Percentiles rank a stretch among this genome's conserved stretches.
phyloP scores from a whole-genome alignment of 257 asterid species.

The Primulina tabacum region DNA sequence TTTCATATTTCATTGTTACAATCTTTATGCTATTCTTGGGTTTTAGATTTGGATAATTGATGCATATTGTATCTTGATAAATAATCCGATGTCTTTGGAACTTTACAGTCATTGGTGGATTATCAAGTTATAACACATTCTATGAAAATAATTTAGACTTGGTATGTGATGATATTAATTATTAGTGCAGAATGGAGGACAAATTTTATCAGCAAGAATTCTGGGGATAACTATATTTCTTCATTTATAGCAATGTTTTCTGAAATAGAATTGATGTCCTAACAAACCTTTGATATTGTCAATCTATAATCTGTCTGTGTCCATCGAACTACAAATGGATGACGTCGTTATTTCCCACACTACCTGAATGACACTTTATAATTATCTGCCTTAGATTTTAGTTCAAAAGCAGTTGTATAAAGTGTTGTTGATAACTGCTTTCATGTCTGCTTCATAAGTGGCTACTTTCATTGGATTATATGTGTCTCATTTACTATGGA shows the following conservation, averaged over 20 bases:
- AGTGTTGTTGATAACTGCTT: conserved; percentile 1
- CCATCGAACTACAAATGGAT: background rate
- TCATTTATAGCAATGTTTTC: conserved; percentile 4
- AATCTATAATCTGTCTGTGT: background rate
- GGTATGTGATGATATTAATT: conserved; percentile 15
- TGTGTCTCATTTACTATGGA: conserved; percentile 15
- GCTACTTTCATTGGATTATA: conserved; percentile 16
- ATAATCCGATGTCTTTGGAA: background rate
- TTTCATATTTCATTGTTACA: conserved; percentile 16
- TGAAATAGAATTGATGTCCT: conserved; percentile 16
- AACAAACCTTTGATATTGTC: background rate
- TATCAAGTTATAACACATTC: background rate
- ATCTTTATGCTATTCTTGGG: conserved; percentile 3
- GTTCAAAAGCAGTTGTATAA: background rate
- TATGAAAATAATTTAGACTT: background rate
- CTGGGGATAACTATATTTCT: conserved; percentile 15
- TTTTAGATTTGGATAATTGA: conserved; percentile 16
- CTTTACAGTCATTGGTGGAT: conserved; percentile 13
- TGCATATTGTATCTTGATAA: background rate
- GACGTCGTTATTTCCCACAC: background rate
- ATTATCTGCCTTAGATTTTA: conserved; percentile 1
- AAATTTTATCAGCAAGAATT: conserved; percentile 11
- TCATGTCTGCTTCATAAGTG: conserved; percentile 20
- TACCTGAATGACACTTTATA: conserved; percentile 10
- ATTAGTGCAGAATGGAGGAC: conserved; percentile 8